Percentiles rank a stretch among this genome's conserved stretches.
phyloP scores from a whole-genome alignment of 208 protist species.

The Leishmania mexicana region DNA sequence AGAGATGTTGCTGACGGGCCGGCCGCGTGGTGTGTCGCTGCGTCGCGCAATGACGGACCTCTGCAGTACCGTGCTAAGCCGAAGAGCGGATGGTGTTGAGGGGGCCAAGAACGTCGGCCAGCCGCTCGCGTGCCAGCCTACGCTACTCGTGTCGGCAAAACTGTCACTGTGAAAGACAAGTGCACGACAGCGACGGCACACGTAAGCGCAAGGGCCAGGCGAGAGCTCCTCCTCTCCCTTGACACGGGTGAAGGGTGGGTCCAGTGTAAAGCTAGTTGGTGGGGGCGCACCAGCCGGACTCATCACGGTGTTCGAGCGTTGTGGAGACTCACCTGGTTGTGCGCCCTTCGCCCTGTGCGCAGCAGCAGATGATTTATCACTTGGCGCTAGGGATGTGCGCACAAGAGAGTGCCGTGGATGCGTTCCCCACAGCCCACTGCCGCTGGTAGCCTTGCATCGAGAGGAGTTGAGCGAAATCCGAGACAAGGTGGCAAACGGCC shows the following conservation, averaged over 20 bases:
- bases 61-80: constrained; percentile 36
- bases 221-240: constrained; percentile 25
- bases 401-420: not conserved
- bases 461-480: not conserved
- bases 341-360: not conserved
- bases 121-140: constrained; percentile 33
- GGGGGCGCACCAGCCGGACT: not conserved
- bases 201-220: constrained; percentile 22
- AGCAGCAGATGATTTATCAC: not conserved
- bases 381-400: not conserved
- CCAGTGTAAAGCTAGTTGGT: constrained; percentile 21
- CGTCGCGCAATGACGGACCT: constrained; percentile 9
- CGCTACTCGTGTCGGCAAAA: constrained; percentile 15
- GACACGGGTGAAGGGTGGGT: constrained; percentile 59
- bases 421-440: not conserved
- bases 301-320: not conserved
- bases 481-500: not conserved
- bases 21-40: not conserved
- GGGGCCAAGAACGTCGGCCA: constrained; percentile 59
- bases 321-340: not conserved
- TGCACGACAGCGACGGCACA: constrained; percentile 34
- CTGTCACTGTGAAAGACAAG: constrained; percentile 35
- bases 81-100: constrained; percentile 7
- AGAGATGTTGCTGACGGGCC: not conserved
- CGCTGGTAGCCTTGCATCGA: no score